Base-by-base conservation (phyloP, 352 stramenopile genomes). In the Phytophthora capsici region DNA sequence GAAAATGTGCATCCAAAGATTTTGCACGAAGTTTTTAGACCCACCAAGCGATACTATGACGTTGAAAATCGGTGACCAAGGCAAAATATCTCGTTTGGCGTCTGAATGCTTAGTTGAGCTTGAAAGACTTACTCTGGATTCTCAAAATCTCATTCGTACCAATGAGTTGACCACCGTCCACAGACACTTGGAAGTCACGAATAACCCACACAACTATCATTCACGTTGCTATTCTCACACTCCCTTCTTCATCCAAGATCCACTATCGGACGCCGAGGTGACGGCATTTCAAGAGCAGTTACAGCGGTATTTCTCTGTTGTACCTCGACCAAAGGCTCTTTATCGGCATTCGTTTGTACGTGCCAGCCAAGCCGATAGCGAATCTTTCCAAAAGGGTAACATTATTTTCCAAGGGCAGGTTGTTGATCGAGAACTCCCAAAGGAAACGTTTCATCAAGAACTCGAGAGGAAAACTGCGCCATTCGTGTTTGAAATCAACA, bases 331-430 rank as follows among this genome's bases (percentile, higher is more conserved):
- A n/a, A 53, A 26, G 1, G 68, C 65, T 3, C 49, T 88, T 14
- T 90, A 90, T 38, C 74, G 66, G 2, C 81, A 90, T 26, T 44
- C n/a, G 8, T 90, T 90, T 45, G 53, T 66, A n/a, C 60, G 23
- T 32, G 49, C 28, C 9, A 37, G 36, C 26, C 36, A 8, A 37
- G 25, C 1, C 16, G n/a, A 25, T 40, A 6, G 20, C 53, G 16
- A 77, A 62, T 44, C 45, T 17, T 76, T 87, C 41, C 55, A 69
- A 25, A 88, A 87, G 23, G 81, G 81, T 0, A 90, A 90, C 40
- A 84, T 90, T 30, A 43, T 44, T 32, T 89, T 89, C 30, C 61
- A 61, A 66, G 80, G 80, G 6, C 59, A 71, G 1, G 13, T 86
- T 7, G 55, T 77, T 46, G 5, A 38, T 4, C 74, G 80, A 34